Conservation (phyloP, 148 eudicot genomes). For the Nepenthes mirabilis region DNA sequence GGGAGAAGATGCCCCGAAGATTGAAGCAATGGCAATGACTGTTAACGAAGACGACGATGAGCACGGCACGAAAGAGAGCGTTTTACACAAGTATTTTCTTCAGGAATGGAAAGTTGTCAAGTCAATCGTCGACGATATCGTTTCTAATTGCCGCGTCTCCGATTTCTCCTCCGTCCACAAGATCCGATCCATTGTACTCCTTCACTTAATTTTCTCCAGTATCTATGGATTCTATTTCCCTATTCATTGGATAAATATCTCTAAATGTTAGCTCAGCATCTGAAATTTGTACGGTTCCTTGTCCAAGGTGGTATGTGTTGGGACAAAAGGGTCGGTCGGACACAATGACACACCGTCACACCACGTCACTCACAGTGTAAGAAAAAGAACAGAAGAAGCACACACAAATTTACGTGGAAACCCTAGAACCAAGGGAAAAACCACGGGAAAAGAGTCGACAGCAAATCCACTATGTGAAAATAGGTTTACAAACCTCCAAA, state of each 20-base stretch:
- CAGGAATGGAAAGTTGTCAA: conserved; percentile 68
- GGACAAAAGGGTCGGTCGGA: too few relatives aligned
- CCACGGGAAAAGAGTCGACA: too few relatives aligned
- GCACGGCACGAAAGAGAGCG: conserved; percentile 49
- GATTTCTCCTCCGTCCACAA: conserved; percentile 57
- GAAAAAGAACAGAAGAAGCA: too few relatives aligned
- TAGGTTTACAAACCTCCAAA: too few relatives aligned
- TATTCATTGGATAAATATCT: background rate
- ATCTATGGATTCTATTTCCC: background rate
- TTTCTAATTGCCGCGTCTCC: conserved; percentile 41
- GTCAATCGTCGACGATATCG: conserved; percentile 61
- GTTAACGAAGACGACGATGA: conserved; percentile 48
- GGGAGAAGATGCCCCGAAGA: conserved; percentile 2
- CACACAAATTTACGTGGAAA: too few relatives aligned
- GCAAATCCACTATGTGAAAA: too few relatives aligned
- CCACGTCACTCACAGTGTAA: too few relatives aligned
- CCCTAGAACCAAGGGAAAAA: too few relatives aligned
- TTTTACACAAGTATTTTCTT: conserved; percentile 56
- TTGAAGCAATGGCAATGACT: conserved; percentile 2
- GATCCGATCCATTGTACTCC: conserved; percentile 63
- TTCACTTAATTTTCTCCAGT: background rate
- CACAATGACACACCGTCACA: too few relatives aligned
- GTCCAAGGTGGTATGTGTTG: too few relatives aligned
- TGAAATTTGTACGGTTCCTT: too few relatives aligned
- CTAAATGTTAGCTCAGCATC: too few relatives aligned